Base-by-base conservation (phyloP, 176 grass and related monocot species). In the Rhynchospora pubera region DNA sequence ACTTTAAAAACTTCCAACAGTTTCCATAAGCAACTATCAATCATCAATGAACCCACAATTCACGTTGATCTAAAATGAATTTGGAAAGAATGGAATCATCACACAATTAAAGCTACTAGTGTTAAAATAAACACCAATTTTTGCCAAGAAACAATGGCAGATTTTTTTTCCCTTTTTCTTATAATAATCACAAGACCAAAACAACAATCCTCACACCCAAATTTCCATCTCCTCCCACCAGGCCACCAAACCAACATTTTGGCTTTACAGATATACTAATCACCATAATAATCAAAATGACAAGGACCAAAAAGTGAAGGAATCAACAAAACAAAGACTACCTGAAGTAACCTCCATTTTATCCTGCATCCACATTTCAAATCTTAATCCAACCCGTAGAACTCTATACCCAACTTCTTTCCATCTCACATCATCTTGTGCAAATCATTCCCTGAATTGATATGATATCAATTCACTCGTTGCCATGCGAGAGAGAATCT, bases 401-500 rank as follows among this genome's bases (percentile, higher is more conserved):
- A 80, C 19, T 80, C 34, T 63, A 62, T 23, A 61, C n/a, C 76
- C 78, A 44, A 45, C 44, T 80, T 14, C 44, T 26, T 19, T 32
- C 58, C 59, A 16, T 30, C 24, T 66, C 58, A 45, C 22, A 26
- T 46, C 60, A 45, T 64, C 15, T 62, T 21, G 6, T 9, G 72
- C 14, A 53, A 77, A 77, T 77, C 50, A 70, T 10, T 59, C 57
- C 21, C 77, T 28, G 28, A 59, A 28, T 28, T 28, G 26, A 0
- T n/a, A n/a, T n/a, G n/a, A n/a, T 30, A 9, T 57, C 5, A 57
- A 42, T 65, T 98, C 89, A 98, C 21, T 91, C 85, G 1, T 79
- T 58, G 82, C 65, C 80, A 78, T 74, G 34, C 61, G 81, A 77
- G 14, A 88, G 65, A 0, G 93, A 96, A 85, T 99, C 91, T 9